phyloP scores from a whole-genome alignment of 1,139 yeast species.

The Lodderomyces parapsilosis region DNA sequence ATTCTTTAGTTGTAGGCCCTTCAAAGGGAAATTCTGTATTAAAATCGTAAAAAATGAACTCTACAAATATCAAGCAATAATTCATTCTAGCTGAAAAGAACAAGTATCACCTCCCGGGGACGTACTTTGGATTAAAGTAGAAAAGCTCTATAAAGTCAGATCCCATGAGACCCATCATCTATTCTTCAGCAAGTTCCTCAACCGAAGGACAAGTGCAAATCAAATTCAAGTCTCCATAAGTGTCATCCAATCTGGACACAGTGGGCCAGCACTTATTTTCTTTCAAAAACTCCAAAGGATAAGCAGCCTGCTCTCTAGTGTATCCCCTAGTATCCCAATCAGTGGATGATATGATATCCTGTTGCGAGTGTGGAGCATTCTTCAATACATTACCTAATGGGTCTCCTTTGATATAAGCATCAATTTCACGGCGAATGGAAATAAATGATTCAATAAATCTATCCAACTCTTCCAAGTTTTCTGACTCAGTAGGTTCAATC shows the following conservation, averaged over 20 bases:
- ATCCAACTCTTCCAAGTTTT: conserved; percentile 82
- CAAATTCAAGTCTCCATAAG: conserved; percentile 90
- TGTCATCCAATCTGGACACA: conserved; percentile 88
- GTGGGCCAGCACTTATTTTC: conserved; percentile 91
- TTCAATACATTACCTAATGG: conserved; percentile 71
- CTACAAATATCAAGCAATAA: no score
- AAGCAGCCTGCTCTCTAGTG: conserved; percentile 91
- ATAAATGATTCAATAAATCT: conserved; percentile 88
- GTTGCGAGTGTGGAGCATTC: conserved; percentile 89
- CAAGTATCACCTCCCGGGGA: no score
- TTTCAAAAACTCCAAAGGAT: conserved; percentile 74
- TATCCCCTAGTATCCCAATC: conserved; percentile 85
- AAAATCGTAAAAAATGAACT: no score
- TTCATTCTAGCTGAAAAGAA: no score
- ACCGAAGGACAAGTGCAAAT: conserved; percentile 91
- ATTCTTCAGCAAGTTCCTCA: conserved; percentile 53
- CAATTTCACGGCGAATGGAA: conserved; percentile 78
- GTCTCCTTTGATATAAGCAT: conserved; percentile 66
- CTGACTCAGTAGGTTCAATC: conserved; percentile 98
- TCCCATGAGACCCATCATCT: conserved; percentile 9
- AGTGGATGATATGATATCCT: conserved; percentile 63
- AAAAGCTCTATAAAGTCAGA: no score
- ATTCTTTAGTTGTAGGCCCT: no score
- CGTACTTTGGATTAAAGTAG: no score
- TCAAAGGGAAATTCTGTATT: no score